Evolutionary conservation across 768 basidiomycete genomes (phyloP), one percentile per base, ranked within the genome.

Genomic region (Pisolithus albus): DNA sequence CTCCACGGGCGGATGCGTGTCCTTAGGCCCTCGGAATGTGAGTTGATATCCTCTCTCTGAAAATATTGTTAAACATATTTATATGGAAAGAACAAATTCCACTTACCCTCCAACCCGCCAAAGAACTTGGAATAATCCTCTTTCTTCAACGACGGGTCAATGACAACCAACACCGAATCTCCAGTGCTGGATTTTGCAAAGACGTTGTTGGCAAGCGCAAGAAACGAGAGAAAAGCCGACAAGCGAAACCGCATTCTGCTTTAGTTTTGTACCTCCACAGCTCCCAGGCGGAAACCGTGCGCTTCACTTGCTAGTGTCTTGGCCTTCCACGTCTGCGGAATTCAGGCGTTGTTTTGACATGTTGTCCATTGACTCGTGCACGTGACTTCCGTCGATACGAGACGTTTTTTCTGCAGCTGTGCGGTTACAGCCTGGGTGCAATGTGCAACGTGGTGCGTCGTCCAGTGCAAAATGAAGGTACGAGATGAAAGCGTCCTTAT

Each of bases 1-100:
- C 21, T 85, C 72, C 38, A 92, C 68, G 21, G 76, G 67, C 9
- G 90, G 87, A 44, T 70, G 70, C 42, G 80, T 78, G 47, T 86
- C 88, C 67, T 84, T 90, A 15, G 93, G 89, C 19, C 78, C 75
- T 48, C 93, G 85, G 75, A 94, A 92, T 0, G 88, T 92, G 43
- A 97, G 72, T 47, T 88, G 75, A 68, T 88, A 96, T 8, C 95
- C 95, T 54, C 82, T 75, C 45, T 81, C 90, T n/a, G n/a, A n/a
- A n/a, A n/a, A n/a, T n/a, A n/a, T n/a, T n/a, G n/a, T n/a, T n/a
- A n/a, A n/a, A n/a, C n/a, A n/a, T n/a, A n/a, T n/a, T n/a, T n/a
- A 15, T 5, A 6, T 3, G 49, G 7, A 1, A 4, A 28, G 28
- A 4, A 6, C 1, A 45, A 16, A 26, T 15, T 7, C 13, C 15